Evolutionary conservation across 768 basidiomycete genomes (phyloP).

Genomic region (Hericium rajendrae): DNA sequence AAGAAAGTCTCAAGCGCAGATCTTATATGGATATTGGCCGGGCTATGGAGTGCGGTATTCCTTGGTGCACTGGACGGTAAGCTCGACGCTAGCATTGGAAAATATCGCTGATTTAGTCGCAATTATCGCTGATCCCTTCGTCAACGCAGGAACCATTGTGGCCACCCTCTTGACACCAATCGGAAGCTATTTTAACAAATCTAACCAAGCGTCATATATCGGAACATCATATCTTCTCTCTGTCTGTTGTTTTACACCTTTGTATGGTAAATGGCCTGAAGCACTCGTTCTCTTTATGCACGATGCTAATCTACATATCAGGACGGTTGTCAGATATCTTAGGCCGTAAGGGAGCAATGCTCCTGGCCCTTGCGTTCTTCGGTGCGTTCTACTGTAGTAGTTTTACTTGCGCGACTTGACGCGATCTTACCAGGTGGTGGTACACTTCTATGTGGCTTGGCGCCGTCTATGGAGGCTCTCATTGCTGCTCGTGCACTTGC

Average conservation of each 20-base stretch:
- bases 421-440: slow-evolving; percentile 48
- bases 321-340: slow-evolving; percentile 79
- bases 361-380: slow-evolving; percentile 76
- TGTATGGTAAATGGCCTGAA: slow-evolving; percentile 53
- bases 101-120: not conserved
- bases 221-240: slow-evolving; percentile 83
- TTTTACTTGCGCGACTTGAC: not conserved
- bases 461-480: slow-evolving; percentile 74
- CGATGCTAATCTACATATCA: slow-evolving; percentile 22
- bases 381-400: slow-evolving; percentile 31
- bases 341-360: slow-evolving; percentile 80
- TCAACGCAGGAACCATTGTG: slow-evolving; percentile 62
- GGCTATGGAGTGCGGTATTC: slow-evolving; percentile 77
- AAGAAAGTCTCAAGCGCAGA: slow-evolving; percentile 34
- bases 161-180: slow-evolving; percentile 80
- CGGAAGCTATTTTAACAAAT: slow-evolving; percentile 75
- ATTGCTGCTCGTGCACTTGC: slow-evolving; percentile 78
- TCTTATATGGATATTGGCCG: slow-evolving; percentile 62
- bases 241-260: slow-evolving; percentile 84
- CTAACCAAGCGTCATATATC: slow-evolving; percentile 75
- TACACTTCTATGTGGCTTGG: slow-evolving; percentile 79
- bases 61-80: slow-evolving; percentile 79
- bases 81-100: slow-evolving; percentile 9
- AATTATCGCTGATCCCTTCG: not conserved
- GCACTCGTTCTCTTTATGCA: slow-evolving; percentile 8